Conservation (phyloP, 768 basidiomycete species). For the Termitomyces sp. region DNA sequence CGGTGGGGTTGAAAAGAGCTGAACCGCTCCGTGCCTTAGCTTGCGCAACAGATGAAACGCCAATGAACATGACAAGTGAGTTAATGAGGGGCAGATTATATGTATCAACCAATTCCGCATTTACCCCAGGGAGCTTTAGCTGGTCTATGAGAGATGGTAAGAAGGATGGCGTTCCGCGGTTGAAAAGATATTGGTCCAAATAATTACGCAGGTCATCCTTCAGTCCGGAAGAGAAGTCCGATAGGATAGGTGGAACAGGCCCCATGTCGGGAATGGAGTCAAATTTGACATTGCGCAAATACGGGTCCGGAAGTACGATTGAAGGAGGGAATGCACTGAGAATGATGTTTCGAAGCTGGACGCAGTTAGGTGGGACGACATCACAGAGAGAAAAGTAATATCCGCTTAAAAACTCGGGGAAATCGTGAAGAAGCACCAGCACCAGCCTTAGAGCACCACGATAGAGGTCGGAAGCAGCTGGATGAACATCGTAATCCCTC, state of each 20-base stretch:
- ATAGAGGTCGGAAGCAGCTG: slow-evolving; percentile 82
- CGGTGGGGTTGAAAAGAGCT: slow-evolving; percentile 72
- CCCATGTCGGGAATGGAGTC: slow-evolving; percentile 87
- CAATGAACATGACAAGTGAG: slow-evolving; percentile 92
- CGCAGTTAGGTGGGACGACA: slow-evolving; percentile 85
- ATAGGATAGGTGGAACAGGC: slow-evolving; percentile 83
- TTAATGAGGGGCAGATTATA: slow-evolving; percentile 93
- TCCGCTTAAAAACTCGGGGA: slow-evolving; percentile 96
- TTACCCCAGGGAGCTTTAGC: slow-evolving; percentile 44
- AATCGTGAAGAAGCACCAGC: slow-evolving; percentile 94
- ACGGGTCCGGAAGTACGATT: slow-evolving; percentile 79
- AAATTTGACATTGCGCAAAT: slow-evolving; percentile 67
- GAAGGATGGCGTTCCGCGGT: slow-evolving; percentile 66
- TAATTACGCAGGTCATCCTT: slow-evolving; percentile 72
- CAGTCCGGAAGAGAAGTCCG: slow-evolving; percentile 83
- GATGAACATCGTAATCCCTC: slow-evolving; percentile 72
- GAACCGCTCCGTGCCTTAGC: slow-evolving; percentile 81
- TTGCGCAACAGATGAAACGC: slow-evolving; percentile 88
- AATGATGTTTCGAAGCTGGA: slow-evolving; percentile 95
- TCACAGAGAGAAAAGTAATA: slow-evolving; percentile 97
- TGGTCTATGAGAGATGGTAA: slow-evolving; percentile 75
- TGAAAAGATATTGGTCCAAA: slow-evolving; percentile 83
- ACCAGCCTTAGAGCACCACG: slow-evolving; percentile 86
- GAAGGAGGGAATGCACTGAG: slow-evolving; percentile 90
- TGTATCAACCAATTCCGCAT: slow-evolving; percentile 44